phyloP scores from a whole-genome alignment of 202 grass and related monocot species.

The Dendrocalamus latiflorus region DNA sequence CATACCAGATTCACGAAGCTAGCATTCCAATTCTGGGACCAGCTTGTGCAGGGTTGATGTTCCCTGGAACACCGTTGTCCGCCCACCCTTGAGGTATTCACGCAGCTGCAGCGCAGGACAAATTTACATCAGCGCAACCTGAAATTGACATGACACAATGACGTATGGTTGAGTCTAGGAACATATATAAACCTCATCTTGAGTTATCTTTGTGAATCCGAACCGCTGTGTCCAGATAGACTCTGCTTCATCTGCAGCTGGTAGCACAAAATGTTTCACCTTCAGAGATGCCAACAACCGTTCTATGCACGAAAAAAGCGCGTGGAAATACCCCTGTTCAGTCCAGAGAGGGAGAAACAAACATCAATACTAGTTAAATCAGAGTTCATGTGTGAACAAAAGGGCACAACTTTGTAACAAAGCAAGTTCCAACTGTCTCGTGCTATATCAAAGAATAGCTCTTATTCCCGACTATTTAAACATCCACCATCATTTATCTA shows the following conservation, averaged over 20 bases:
- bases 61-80: constrained; percentile 72
- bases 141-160: neutral
- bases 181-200: constrained; percentile 55
- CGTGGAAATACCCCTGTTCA: constrained; percentile 79
- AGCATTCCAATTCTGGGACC: constrained; percentile 20
- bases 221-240: constrained; percentile 86
- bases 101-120: constrained; percentile 42
- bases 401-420: neutral
- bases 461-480: neutral
- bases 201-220: constrained; percentile 68
- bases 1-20: neutral
- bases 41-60: constrained; percentile 83
- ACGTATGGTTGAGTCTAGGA: neutral
- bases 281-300: constrained; percentile 53
- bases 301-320: constrained; percentile 65
- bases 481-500: neutral
- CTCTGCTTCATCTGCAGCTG: constrained; percentile 75
- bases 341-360: neutral
- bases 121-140: constrained; percentile 25
- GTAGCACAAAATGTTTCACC: constrained; percentile 89
- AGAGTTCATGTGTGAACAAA: constrained; percentile 9
- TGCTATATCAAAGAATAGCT: neutral
- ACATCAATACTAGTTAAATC: neutral
- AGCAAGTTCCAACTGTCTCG: neutral
- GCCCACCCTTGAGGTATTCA: constrained; percentile 67